Conservation (phyloP, 768 basidiomycete species). For the Artomyces pyxidatus region DNA sequence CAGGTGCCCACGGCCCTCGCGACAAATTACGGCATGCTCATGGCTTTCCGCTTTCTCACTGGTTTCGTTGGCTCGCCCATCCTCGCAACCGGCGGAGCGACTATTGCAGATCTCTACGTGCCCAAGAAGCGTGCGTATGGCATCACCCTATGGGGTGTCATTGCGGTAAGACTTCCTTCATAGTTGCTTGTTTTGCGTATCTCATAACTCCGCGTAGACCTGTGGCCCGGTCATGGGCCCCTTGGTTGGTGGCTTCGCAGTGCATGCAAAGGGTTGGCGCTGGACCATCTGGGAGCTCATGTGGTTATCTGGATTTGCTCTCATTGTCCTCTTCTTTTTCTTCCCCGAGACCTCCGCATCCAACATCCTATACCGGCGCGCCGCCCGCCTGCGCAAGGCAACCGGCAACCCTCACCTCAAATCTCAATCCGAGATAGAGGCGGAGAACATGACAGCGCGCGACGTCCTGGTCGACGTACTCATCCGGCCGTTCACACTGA, state of each 20-base stretch:
- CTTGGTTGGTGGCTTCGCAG: slow-evolving; percentile 28
- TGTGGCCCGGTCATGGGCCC: slow-evolving; percentile 23
- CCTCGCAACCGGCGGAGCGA: slow-evolving; percentile 27
- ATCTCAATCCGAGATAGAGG: slow-evolving; percentile 21
- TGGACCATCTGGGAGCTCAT: slow-evolving; percentile 28
- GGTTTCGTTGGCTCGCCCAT: slow-evolving; percentile 29
- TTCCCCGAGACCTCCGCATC: slow-evolving; percentile 25
- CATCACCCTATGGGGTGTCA: slow-evolving; percentile 21
- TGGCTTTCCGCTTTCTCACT: slow-evolving; percentile 28
- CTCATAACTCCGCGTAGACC: neutral
- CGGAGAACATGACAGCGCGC: slow-evolving; percentile 14
- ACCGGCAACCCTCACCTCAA: slow-evolving; percentile 23
- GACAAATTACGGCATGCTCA: slow-evolving; percentile 22
- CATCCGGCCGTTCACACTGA: slow-evolving; percentile 25
- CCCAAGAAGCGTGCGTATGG: slow-evolving; percentile 19
- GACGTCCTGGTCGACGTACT: slow-evolving; percentile 20
- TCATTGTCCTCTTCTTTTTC: slow-evolving; percentile 22
- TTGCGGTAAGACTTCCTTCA: slow-evolving; percentile 16
- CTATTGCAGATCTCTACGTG: slow-evolving; percentile 19
- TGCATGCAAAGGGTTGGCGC: slow-evolving; percentile 24
- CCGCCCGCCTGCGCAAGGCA: slow-evolving; percentile 22
- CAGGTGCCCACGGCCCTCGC: slow-evolving; percentile 27
- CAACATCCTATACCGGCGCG: slow-evolving; percentile 27
- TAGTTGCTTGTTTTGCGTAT: too few relatives aligned
- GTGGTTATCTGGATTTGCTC: slow-evolving; percentile 23